These are phyloP conservation scores for Oryza glaberrima DNA, from an alignment of 176 grass and related monocot genomes.

Conservation along the genomic window DNA sequence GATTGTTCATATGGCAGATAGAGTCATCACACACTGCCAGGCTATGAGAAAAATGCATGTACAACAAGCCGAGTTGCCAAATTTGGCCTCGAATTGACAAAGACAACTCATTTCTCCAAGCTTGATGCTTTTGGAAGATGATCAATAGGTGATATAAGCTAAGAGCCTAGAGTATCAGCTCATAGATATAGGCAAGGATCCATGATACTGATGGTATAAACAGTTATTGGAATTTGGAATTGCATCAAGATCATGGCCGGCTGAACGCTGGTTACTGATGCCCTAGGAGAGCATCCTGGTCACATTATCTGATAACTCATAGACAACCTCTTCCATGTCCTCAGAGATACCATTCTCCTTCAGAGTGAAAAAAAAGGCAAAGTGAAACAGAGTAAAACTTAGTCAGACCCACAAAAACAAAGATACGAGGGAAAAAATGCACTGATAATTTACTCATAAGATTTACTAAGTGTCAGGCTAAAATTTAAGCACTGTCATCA, in stretches of 20 bases:
- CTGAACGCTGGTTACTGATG: background rate
- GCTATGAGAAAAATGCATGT: background rate
- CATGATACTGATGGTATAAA: background rate
- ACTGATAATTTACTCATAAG: background rate
- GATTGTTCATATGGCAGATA: background rate
- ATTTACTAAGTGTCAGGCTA: background rate
- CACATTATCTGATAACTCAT: conserved; percentile 50
- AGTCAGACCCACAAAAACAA: background rate
- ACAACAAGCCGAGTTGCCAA: background rate
- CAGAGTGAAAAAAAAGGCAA: conserved; percentile 5
- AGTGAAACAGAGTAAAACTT: background rate
- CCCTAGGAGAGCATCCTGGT: conserved; percentile 28
- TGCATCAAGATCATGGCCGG: background rate
- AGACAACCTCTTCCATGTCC: conserved; percentile 47
- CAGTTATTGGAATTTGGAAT: background rate
- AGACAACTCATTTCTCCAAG: conserved; percentile 4
- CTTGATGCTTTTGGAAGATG: background rate
- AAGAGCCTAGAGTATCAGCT: background rate
- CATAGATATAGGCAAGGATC: background rate
- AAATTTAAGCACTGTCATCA: background rate
- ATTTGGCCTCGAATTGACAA: background rate
- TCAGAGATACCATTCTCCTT: conserved; percentile 54
- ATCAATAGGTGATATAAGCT: background rate
- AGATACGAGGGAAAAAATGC: background rate
- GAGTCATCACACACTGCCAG: background rate